Evolutionary conservation across 306 rosid genomes (phyloP), one percentile per base, ranked within the genome.

Genomic region (Mimosa pudica): DNA sequence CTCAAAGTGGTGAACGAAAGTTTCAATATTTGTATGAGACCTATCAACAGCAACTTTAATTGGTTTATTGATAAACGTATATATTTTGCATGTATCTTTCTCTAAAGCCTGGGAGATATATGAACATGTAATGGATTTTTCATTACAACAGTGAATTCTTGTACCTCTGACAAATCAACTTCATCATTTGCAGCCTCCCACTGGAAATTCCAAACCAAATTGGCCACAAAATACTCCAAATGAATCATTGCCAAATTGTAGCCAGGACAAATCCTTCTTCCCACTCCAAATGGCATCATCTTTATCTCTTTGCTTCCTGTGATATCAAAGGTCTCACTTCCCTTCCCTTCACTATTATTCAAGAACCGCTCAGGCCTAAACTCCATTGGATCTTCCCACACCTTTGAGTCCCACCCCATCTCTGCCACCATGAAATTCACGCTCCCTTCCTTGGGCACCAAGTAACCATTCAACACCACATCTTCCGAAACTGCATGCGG

Each of bases 381-480:
- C 1, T 42, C 73, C 54, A 68, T 68, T 42, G 73, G 73, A 44
- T 68, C 24, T 18, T 68, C 52, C 52, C 73, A 68, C 73, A 42
- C 73, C 54, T 42, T 68, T 68, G 73, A 52, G 6, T 68, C 73
- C 54, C 73, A 68, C 3, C 52, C 73, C 8, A 68, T 68, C 73
- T 42, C 52, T 68, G 73, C 73, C 33, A 68, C 73, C 73, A 68
- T n/a, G 35, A 68, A 68, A 68, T 68, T 68, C 24, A 68, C 30
- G n/a, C 3, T 44, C 6, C 35, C 73, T 8, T 68, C 44, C 52
- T 68, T 68, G 6, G 73, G 73, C 14, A 68, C 52, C 35, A n/a
- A n/a, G 35, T 68, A 68, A 68, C n/a, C 51, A n/a, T 67, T 67
- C 35, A 67, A 67, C 17, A 42, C 72, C 8, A 44, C 52, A 20